Base-by-base conservation (phyloP, 768 basidiomycete species). In the Tulasnella sp. region DNA sequence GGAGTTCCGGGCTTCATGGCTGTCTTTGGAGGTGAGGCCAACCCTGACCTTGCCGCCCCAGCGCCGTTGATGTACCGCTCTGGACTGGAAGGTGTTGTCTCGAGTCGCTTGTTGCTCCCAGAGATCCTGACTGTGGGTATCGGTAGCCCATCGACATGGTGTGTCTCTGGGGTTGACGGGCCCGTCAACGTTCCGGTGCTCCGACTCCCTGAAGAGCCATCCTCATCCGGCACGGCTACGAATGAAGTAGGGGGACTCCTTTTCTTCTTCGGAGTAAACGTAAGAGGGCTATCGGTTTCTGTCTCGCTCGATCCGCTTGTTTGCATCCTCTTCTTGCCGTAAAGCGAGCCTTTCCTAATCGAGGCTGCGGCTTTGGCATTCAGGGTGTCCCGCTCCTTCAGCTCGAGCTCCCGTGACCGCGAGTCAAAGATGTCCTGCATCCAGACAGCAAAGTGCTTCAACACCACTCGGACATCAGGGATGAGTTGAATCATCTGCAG, bases 401-500 rank as follows among this genome's bases (percentile, higher is more conserved):
- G 30, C 41, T 49, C 48, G 25, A 44, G 31, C 27, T 49, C 57
- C 49, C 45, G 30, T 38, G 25, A 7, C 9, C 49, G 45, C 22
- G 45, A 25, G 45, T 30, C 69, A 68, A 97, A 98, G 42, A 83
- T 78, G 59, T 83, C 81, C 64, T 83, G 80, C 58, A 97, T 96
- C 92, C 93, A 97, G 60, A 88, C 88, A 9, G 85, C 93, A 61
- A 92, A 75, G 63, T 90, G 86, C 62, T 81, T 77, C 63, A 93
- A 83, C 21, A 84, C 86, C 65, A 78, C 80, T 67, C 77, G 80
- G 15, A 87, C 90, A 65, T 93, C 92, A 43, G 71, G 74, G 81
- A 99, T 87, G 65, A 97, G 70, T 22, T 80, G 73, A 41, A 85
- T 79, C 94, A 99, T 99, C 74, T 96, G 94, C 65, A 94, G 77